These are phyloP conservation scores for Lepidium aucheri DNA, from an alignment of 345 rosid species.

Conservation along the genomic window DNA sequence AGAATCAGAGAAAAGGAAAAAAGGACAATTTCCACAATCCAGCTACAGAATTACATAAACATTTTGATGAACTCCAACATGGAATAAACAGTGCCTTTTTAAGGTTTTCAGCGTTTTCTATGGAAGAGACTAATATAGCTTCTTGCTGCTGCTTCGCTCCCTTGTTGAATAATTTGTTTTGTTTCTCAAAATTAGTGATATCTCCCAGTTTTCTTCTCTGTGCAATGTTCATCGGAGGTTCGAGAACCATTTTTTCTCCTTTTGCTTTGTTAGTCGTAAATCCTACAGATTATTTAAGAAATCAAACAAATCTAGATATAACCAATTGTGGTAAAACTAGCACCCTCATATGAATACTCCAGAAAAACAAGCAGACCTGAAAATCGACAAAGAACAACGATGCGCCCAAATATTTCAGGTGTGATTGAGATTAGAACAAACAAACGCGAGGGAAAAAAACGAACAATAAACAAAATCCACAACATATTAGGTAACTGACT, in stretches of 20 bases:
- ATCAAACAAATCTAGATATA: conserved; percentile 5
- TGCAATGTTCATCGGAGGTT: conserved; percentile 24
- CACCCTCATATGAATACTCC: neutral
- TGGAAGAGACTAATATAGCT: conserved; percentile 16
- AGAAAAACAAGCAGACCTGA: neutral
- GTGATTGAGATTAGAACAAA: neutral
- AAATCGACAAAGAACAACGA: neutral
- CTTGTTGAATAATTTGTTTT: conserved; percentile 17
- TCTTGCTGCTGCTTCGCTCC: conserved; percentile 24
- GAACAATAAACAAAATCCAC: neutral
- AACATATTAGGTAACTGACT: neutral
- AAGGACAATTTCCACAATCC: neutral
- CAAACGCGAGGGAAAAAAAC: neutral
- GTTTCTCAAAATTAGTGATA: conserved; percentile 47
- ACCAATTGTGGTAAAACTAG: neutral
- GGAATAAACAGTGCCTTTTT: conserved; percentile 32
- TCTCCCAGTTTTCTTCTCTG: conserved; percentile 43
- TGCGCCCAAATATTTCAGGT: neutral
- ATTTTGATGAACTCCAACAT: neutral
- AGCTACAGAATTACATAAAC: neutral
- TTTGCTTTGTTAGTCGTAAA: conserved; percentile 24
- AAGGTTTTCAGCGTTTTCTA: conserved; percentile 37
- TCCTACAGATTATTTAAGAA: neutral
- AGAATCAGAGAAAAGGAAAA: neutral
- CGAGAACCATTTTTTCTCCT: conserved; percentile 25